Evolutionary conservation across 2,329 filamentous ascomycete genomes (phyloP).

Genomic region (Drechslerella dactyloides): DNA sequence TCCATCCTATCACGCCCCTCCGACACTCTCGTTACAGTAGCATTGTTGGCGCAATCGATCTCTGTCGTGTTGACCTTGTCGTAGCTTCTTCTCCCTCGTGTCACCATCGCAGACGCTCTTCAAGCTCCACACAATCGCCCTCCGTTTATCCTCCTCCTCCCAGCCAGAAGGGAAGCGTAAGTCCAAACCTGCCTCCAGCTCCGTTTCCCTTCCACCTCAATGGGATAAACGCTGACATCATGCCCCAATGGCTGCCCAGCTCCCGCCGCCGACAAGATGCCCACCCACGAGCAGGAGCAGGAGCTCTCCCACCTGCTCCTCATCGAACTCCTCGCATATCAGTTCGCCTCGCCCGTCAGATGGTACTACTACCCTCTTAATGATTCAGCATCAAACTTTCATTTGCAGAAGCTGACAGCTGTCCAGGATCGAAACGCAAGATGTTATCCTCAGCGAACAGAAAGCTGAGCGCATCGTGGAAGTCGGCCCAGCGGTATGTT

Average conservation of each 20-base stretch:
- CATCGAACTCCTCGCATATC: constrained; percentile 97
- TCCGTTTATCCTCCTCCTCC: not conserved
- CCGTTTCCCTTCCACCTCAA: not conserved
- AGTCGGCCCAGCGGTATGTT: constrained; percentile 75
- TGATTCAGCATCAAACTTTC: constrained; percentile 17
- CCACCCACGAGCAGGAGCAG: constrained; percentile 89
- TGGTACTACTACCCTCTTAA: constrained; percentile 64
- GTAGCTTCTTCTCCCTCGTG: too few relatives aligned
- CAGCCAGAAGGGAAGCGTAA: too few relatives aligned
- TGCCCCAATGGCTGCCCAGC: not conserved
- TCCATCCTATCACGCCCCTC: too few relatives aligned
- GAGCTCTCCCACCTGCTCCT: constrained; percentile 96
- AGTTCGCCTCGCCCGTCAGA: constrained; percentile 97
- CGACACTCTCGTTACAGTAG: too few relatives aligned
- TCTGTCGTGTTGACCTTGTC: too few relatives aligned
- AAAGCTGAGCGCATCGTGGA: constrained; percentile 96
- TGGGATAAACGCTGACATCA: not conserved
- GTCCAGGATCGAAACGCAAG: constrained; percentile 85
- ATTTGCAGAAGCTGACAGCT: constrained; percentile 8
- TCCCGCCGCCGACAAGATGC: constrained; percentile 68
- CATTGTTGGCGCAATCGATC: too few relatives aligned
- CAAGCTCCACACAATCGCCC: not conserved
- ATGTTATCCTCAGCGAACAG: constrained; percentile 98
- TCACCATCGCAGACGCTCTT: not conserved
- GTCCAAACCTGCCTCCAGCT: not conserved